Conservation (phyloP, 305 asterid genomes). For the Lippia alba region DNA sequence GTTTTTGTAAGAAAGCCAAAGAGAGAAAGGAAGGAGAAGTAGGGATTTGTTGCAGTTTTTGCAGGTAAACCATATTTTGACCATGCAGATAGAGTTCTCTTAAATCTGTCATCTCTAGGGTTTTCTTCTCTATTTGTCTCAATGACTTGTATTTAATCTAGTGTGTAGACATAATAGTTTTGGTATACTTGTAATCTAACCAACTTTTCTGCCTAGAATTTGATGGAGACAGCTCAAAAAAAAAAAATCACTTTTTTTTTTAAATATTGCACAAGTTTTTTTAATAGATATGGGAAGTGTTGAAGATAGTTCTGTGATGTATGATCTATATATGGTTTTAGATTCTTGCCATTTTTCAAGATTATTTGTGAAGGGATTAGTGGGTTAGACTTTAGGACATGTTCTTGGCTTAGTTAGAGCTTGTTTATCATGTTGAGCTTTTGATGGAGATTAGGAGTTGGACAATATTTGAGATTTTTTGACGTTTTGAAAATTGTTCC, state of each 20-base stretch:
- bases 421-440: not conserved
- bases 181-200: constrained; percentile 23
- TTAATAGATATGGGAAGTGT: not conserved
- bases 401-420: not conserved
- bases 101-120: constrained; percentile 25
- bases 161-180: constrained; percentile 10
- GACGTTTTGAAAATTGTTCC: no score
- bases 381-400: not conserved
- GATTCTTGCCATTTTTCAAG: not conserved
- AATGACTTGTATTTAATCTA: constrained; percentile 1
- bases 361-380: not conserved
- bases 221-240: constrained; percentile 8
- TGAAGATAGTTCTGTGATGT: not conserved
- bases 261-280: not conserved
- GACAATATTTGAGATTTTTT: no score
- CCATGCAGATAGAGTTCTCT: constrained; percentile 43
- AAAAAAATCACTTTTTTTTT: not conserved
- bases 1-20: constrained; percentile 24
- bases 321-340: not conserved
- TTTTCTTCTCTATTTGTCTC: not conserved
- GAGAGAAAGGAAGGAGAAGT: not conserved
- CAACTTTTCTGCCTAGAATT: constrained; percentile 17
- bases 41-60: constrained; percentile 30
- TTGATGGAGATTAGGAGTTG: not conserved
- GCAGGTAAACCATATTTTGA: constrained; percentile 74